A percentile compares a stretch with the other conserved stretches of the same genome.
phyloP scores from a whole-genome alignment of 1,284 basidiomycete genomes.

The Kalmanozyma brasiliensis region DNA sequence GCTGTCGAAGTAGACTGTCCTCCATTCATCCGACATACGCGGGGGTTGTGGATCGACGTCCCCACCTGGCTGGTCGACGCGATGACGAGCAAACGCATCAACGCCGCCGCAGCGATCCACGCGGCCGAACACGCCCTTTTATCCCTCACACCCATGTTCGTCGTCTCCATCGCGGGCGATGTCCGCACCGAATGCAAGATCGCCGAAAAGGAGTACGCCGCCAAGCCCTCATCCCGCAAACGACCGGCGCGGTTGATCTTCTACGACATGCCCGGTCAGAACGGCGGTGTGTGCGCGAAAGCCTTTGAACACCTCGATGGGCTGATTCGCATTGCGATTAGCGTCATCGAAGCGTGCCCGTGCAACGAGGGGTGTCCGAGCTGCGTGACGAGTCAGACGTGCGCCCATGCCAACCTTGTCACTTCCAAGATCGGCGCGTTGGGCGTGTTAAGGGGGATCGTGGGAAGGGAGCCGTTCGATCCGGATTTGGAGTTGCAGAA shows the following conservation, averaged over 20 bases:
- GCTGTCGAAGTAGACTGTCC: conserved; percentile 82
- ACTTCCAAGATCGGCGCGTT: conserved; percentile 64
- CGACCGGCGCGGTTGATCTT: conserved; percentile 86
- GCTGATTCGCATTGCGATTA: conserved; percentile 75
- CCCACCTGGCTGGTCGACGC: conserved; percentile 73
- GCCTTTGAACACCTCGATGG: conserved; percentile 83
- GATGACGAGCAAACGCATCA: conserved; percentile 74
- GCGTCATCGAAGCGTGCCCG: conserved; percentile 75
- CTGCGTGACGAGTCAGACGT: conserved; percentile 72
- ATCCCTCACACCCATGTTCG: conserved; percentile 76
- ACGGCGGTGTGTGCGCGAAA: conserved; percentile 78
- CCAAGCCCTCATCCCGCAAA: conserved; percentile 74
- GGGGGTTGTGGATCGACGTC: conserved; percentile 87
- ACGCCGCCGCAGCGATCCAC: conserved; percentile 82
- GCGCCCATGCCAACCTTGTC: conserved; percentile 57
- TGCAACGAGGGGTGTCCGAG: conserved; percentile 79
- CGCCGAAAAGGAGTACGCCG: conserved; percentile 79
- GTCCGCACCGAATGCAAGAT: conserved; percentile 86
- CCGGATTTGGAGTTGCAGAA: conserved; percentile 51
- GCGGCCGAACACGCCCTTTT: conserved; percentile 85
- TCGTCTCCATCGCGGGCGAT: conserved; percentile 74
- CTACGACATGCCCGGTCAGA: conserved; percentile 79
- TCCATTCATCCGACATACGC: conserved; percentile 79
- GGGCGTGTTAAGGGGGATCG: conserved; percentile 61
- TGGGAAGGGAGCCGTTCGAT: conserved; percentile 61